Base-by-base conservation (phyloP, 768 basidiomycete genomes). In the Paxillus involutus region DNA sequence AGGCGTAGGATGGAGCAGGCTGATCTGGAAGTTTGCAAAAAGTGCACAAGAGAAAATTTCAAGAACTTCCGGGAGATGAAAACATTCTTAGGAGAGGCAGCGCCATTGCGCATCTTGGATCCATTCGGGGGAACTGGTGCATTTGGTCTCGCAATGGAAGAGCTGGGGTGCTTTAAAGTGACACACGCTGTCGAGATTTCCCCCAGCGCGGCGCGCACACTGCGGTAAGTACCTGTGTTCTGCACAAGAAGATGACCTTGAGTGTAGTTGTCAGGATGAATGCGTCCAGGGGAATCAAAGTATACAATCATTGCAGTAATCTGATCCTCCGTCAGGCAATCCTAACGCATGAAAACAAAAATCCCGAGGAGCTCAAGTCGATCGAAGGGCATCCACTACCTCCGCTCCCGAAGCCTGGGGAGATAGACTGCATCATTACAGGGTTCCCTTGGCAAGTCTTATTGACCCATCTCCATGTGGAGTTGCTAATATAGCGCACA, bases 291-390 rank as follows among this genome's bases (percentile, higher is more conserved):
- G 59, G 74, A 2, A 75, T 79, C 2, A 69, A 70, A 2, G 79
- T 89, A 0, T 85, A 85, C 58, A 90, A 91, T 51, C 84, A 89
- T 52, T 90, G 88, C 55, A 79, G 81, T 2, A 93, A 91, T 57
- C 63, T 74, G 7, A 73, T 89, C 19, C 74, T 91, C 3, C 72
- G 75, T 1, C 80, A 85, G 55, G 78, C 80, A 0, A 74, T 89
- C 60, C 82, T 85, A 66, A 68, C 68, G 4, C 66, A 79, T n/a
- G 61, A 71, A 41, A 75, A 77, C 5, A 78, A 77, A 55, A 44
- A 69, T 3, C 59, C 73, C 6, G 73, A 77, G 6, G 62, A 66
- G 0, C 79, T 81, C 0, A 63, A 63, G 21, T 77, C 66, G 8
- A 55, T 77, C 24, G 73, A 80, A 41, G 68, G 70, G 9, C 69